phyloP scores from a whole-genome alignment of 176 grass and related monocot genomes.

The Hyparrhenia diplandra region DNA sequence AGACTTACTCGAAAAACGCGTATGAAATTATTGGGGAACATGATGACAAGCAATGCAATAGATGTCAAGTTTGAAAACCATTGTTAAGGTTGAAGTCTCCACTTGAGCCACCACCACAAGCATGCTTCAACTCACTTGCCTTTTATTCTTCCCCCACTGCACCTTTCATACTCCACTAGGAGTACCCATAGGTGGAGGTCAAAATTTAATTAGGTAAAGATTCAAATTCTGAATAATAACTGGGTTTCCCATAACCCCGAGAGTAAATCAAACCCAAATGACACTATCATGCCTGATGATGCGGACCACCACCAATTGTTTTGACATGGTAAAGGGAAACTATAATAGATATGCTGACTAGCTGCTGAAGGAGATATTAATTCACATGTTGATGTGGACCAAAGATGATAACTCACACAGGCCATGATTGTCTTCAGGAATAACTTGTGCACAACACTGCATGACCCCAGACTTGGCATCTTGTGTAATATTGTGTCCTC shows the following conservation, averaged over 20 bases:
- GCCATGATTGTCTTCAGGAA: slow-evolving; percentile 20
- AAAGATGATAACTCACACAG: slow-evolving; percentile 8
- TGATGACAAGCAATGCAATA: slow-evolving; percentile 40
- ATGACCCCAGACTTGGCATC: slow-evolving; percentile 6
- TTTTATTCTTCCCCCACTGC: background rate
- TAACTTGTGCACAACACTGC: slow-evolving; percentile 4
- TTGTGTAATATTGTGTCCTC: background rate
- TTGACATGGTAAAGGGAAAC: slow-evolving; percentile 35
- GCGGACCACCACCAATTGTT: slow-evolving; percentile 39
- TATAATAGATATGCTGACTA: slow-evolving; percentile 25
- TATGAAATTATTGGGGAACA: slow-evolving; percentile 30
- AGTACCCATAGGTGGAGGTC: slow-evolving; percentile 12
- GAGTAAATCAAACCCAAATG: slow-evolving; percentile 32
- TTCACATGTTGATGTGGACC: slow-evolving; percentile 22
- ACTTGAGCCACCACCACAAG: slow-evolving; percentile 38
- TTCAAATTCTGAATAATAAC: slow-evolving; percentile 19
- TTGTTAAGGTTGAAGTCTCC: slow-evolving; percentile 34
- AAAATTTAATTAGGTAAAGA: slow-evolving; percentile 31
- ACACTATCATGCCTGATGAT: slow-evolving; percentile 34
- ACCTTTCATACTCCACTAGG: slow-evolving; percentile 36
- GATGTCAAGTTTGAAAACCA: slow-evolving; percentile 40
- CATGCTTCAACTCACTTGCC: slow-evolving; percentile 31
- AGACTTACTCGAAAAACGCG: slow-evolving; percentile 27
- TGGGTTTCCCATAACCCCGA: background rate
- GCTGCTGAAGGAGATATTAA: slow-evolving; percentile 31